Evolutionary conservation across 345 rosid genomes (phyloP), one percentile per base, ranked within the genome.

Genomic region (Linum trigynum): DNA sequence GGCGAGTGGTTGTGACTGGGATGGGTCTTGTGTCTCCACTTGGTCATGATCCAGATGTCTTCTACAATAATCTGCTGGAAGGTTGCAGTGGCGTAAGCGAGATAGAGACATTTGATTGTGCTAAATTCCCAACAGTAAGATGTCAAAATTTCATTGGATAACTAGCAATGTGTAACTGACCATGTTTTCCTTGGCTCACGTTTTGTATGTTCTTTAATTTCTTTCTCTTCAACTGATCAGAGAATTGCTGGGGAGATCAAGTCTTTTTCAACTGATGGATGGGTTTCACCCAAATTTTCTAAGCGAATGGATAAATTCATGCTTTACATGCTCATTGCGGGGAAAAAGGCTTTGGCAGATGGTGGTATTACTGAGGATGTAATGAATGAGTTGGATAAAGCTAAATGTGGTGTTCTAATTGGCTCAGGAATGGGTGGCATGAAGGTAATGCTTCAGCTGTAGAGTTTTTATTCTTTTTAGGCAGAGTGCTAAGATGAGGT

Each of bases 401-500:
- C 78, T 35, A 92, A 79, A 83, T 87, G 97, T 56, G 98, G 98
- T 59, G 97, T 92, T 67, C 66, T 92, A 76, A 85, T 92, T 79
- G 98, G 98, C 72, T 89, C 98, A 5, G 94, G 86, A 68, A 68
- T 92, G 92, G 96, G 97, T 37, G 97, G 97, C 73, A 86, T 90
- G 95, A 83, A 85, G 92, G 97, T 90, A 84, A 74, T 42, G 4
- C 50, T 23, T 62, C 8, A 69, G 57, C 38, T 66, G 63, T 55
- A n/a, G 9, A 1, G 4, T 3, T 15, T 39, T 66, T 61, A 16
- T 3, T 57, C 61, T 32, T 57, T 37, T 10, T 3, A 43, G 37
- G 39, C 50, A 36, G 5, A 23, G 58, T 40, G 41, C 50, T 23
- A 58, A 5, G n/a, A 59, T 53, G 55, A 41, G 8, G 41, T 36